Conservation (phyloP, 805 yeast species). For the Nakazawaea anatomiae region DNA sequence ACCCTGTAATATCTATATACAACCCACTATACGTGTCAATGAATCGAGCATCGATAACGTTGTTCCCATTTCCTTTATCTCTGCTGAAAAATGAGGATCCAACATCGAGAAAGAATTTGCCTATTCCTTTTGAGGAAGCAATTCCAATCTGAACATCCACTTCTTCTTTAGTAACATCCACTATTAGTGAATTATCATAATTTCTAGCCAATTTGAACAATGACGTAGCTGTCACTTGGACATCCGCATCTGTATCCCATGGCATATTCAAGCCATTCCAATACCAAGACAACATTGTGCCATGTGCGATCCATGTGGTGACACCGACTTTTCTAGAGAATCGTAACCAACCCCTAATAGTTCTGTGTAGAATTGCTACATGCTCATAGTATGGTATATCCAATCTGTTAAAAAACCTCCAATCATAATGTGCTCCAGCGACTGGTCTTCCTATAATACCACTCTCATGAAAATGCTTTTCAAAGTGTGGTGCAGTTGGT, state of each 20-base stretch:
- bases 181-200: constrained; percentile 43
- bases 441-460: constrained; percentile 11
- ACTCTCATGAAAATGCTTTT: constrained; percentile 35
- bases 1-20: constrained; percentile 62
- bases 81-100: constrained; percentile 48
- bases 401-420: constrained; percentile 47
- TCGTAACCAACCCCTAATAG: constrained; percentile 46
- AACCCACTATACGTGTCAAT: constrained; percentile 60
- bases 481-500: constrained; percentile 6
- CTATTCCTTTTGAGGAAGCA: constrained; percentile 31
- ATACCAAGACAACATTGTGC: constrained; percentile 56
- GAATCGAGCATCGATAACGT: constrained; percentile 62
- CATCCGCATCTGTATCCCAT: constrained; percentile 66
- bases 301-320: constrained; percentile 61
- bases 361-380: constrained; percentile 35
- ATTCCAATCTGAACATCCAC: not conserved
- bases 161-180: constrained; percentile 26
- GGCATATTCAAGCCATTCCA: constrained; percentile 60
- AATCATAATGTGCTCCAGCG: constrained; percentile 40
- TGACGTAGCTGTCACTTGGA: constrained; percentile 50
- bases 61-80: constrained; percentile 42
- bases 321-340: constrained; percentile 40
- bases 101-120: constrained; percentile 44
- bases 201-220: constrained; percentile 38
- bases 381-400: constrained; percentile 33